Base-by-base conservation (phyloP, 2,329 filamentous ascomycete genomes). In the Piedraia hortae region DNA sequence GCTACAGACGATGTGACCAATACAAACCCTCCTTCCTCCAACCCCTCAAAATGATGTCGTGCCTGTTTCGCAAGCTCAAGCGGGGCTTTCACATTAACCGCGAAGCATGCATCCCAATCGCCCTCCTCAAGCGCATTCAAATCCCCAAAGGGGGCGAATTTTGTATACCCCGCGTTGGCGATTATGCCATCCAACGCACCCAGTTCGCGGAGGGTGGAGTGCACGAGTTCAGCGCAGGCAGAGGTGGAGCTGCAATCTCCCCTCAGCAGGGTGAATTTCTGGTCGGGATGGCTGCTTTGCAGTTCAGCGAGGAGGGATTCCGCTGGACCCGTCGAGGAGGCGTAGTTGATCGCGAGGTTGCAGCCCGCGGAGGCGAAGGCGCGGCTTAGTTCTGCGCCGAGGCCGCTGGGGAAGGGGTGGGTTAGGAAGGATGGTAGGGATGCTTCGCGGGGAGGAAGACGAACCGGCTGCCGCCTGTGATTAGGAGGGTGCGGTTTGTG, bases 181-280 rank as follows among this genome's bases (percentile, higher is more conserved):
- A 82, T 61, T 20, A 85, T 51, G 18, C 77, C 55, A 44, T 85
- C 73, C n/a, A 85, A 42, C 1, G 66, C 62, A 4, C 67, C 70
- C 30, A 75, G 52, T n/a, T 43, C 44, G 12, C 54, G 45, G 21
- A 66, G 51, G 1, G 62, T 57, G 19, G 66, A 54, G 10, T 55
- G 44, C 1, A 80, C 59, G 1, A 67, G 52, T 1, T 50, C 47
- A 21, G 50, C 42, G 29, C 72, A 61, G 12, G 71, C 68, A 2
- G 47, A 42, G 15, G 59, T 54, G 4, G 51, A 47, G 9, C 59
- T 62, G 19, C 72, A 54, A 41, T 82, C 71, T 19, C 64, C 73
- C 38, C 65, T 54, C 30, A 80, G 44, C 4, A 58, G 45, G 10
- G 55, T 35, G 21, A 60, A 44, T 36, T 59, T 56, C 29, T 59